Base-by-base conservation (phyloP, 805 yeast species). In the Candida methanosorbosa region DNA sequence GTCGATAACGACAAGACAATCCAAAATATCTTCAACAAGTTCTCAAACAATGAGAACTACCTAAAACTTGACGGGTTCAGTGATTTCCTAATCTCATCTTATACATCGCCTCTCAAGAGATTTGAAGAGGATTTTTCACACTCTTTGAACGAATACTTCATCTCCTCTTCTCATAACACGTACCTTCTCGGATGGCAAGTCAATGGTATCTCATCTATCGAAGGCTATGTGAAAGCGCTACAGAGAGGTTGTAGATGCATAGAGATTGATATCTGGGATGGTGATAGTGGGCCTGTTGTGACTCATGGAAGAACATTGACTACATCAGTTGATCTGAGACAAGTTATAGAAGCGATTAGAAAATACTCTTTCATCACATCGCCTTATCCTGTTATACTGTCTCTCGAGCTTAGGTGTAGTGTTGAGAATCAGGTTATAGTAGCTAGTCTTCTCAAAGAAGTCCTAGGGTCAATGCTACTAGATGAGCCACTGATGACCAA, bases 201-300 rank as follows among this genome's bases (percentile, higher is more conserved):
- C 14, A 95, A 79, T 2, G 95, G 92, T 16, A 78, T 73, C 3
- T 81, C 96, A 0, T 85, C 97, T 0, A 76, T 86, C 2, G 97
- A 90, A 50, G 94, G 94, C 0, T 92, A 92, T 46, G 77, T 86
- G 14, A 72, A 81, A 33, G 92, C 85, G 0, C 61, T 92, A 32
- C 96, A 87, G 52, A 72, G 87, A 36, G 97, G 98, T 1, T 92
- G 97, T 48, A 66, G 96, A 30, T 88, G 96, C 42, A 67, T 92
- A n/a, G 99, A 92, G 50, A 76, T 92, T 27, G 99, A 92, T 56
- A 67, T 92, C 16, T 92, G 98, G 98, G 95, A 90, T 60, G 83
- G 59, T 4, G 57, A 52, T 12, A 56, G 59, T 11, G 88, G 81
- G 0, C 98, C 98, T 0, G 72, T 84, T 0, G 96, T 92, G 0